Percentiles rank a stretch among this genome's conserved stretches.
Evolutionary conservation across 208 protist genomes (phyloP).

Genomic region (Leishmania aethiopica): DNA sequence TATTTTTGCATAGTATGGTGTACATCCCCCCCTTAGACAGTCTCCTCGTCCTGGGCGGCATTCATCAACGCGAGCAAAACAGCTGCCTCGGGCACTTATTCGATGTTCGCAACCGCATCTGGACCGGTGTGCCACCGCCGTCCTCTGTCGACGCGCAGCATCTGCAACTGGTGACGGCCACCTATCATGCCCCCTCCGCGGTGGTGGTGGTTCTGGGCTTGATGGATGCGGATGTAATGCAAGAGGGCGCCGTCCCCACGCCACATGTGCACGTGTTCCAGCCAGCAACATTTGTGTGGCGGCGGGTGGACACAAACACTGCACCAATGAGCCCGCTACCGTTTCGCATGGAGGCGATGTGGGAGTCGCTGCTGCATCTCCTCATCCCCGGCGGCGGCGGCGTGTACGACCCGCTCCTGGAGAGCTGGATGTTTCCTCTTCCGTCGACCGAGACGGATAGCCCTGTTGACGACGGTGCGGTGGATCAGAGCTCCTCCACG

Average conservation of each 20-base stretch:
- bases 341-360: conserved; percentile 73
- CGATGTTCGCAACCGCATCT: conserved; percentile 79
- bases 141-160: conserved; percentile 66
- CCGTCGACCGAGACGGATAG: not conserved
- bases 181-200: conserved; percentile 41
- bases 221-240: conserved; percentile 24
- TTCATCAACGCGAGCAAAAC: conserved; percentile 86
- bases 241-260: conserved; percentile 10
- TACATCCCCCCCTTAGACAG: conserved; percentile 58
- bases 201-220: conserved; percentile 76
- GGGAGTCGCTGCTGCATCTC: conserved; percentile 63
- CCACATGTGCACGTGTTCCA: conserved; percentile 78
- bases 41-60: conserved; percentile 85
- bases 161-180: conserved; percentile 67
- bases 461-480: not conserved
- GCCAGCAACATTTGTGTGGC: conserved; percentile 69
- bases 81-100: conserved; percentile 81
- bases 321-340: conserved; percentile 80
- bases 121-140: conserved; percentile 81
- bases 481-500: not conserved
- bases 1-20: conserved; percentile 83
- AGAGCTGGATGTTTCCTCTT: conserved; percentile 82
- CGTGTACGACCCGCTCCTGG: conserved; percentile 60
- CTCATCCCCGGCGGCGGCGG: conserved; percentile 62
- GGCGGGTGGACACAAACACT: conserved; percentile 54